These are phyloP conservation scores for Bathelium albidoporum DNA, from an alignment of 495 filamentous ascomycete genomes.

Conservation along the genomic window DNA sequence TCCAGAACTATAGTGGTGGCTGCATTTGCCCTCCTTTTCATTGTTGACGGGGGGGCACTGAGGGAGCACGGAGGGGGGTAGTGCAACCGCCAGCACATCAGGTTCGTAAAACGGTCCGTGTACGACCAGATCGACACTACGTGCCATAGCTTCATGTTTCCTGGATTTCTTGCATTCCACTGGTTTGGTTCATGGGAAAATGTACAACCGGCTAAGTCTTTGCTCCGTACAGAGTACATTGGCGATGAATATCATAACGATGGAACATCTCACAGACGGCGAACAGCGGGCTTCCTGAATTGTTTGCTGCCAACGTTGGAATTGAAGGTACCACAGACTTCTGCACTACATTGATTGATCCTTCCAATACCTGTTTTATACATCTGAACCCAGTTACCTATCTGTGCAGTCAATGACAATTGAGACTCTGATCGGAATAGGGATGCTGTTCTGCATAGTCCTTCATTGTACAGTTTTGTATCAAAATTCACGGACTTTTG, in stretches of 20 bases:
- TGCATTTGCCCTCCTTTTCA: neutral
- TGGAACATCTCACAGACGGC: neutral
- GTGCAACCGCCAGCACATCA: conserved; percentile 1
- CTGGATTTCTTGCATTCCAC: neutral
- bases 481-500: neutral
- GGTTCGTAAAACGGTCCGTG: neutral
- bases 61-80: neutral
- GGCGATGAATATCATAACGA: neutral
- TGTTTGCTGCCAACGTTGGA: neutral
- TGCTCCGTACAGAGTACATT: no score
- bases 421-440: neutral
- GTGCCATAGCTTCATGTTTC: neutral
- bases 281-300: neutral
- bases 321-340: neutral
- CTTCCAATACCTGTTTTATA: neutral
- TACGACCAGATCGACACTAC: neutral
- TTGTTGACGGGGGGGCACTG: neutral
- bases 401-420: neutral
- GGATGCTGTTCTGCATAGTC: neutral
- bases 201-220: neutral
- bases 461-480: neutral
- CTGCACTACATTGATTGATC: neutral
- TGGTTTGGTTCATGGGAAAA: neutral
- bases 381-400: no score
- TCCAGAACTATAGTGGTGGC: neutral